Base-by-base conservation (phyloP, 768 basidiomycete species). In the Trametes meyenii region DNA sequence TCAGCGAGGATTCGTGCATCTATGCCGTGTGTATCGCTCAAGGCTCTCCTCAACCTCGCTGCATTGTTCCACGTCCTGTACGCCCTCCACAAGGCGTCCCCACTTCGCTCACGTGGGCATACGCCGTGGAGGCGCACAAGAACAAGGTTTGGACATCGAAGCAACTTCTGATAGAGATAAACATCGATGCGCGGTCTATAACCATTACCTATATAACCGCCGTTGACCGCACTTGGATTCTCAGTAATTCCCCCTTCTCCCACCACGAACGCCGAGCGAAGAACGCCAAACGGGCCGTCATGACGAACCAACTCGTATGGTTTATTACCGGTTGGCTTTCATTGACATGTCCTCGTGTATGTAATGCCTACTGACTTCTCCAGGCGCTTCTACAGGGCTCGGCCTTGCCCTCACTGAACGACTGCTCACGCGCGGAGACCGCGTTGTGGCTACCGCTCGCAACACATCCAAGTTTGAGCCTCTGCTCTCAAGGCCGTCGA, bases 311-410 rank as follows among this genome's bases (percentile, higher is more conserved):
- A 33, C 45, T 60, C 8, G 67, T 70, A 2, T 72, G 72, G 72
- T 61, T 73, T 16, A 67, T 73, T 29, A 71, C 71, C 7, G 59
- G 59, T 45, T 39, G 13, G 59, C 39, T 10, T 6, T 12, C 39
- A 23, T 8, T 12, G 23, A 14, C 17, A 42, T 33, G 5, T 33
- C 36, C 16, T 17, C 19, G 1, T 13, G 16, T 39, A 36, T 21
- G n/a, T n/a, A 17, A 16, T 40, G 7, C 5, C 14, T 10, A 19
- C 24, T 8, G 29, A 5, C 3, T 50, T 23, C 8, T 5, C 12
- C 17, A 60, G 72, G 72, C 8, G 67, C 69, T 0, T 71, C 67
- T 48, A 69, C 66, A 0, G 72, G 72, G 16, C 57, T 73, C 3
- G 72, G 72, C 5, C 64, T 70, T 17, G 67, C 72, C 1, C 54